phyloP scores from a whole-genome alignment of 139 green algal species.

The Deuterostichococcus epilithicus region DNA sequence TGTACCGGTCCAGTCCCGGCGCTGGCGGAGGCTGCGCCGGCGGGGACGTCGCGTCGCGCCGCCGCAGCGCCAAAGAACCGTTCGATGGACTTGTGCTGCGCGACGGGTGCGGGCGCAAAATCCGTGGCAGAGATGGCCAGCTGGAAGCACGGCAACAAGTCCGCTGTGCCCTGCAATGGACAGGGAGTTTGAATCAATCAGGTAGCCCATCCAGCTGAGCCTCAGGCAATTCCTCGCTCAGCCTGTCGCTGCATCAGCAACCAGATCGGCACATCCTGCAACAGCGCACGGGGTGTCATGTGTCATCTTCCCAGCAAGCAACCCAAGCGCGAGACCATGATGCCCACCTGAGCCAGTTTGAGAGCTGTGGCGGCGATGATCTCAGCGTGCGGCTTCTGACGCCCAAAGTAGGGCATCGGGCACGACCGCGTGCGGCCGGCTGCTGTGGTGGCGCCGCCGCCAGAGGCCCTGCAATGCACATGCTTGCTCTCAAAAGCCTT shows the following conservation, averaged over 20 bases:
- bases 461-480: background rate
- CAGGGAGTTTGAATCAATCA: background rate
- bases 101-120: conserved; percentile 33
- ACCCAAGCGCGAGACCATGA: too few species aligned
- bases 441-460: background rate
- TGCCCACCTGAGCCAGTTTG: conserved; percentile 27
- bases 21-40: background rate
- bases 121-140: conserved; percentile 57
- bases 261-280: too few species aligned
- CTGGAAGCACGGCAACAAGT: conserved; percentile 57
- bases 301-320: too few species aligned
- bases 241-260: background rate
- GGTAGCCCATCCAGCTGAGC: background rate
- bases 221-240: background rate
- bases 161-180: conserved; percentile 16
- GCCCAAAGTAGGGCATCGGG: conserved; percentile 42
- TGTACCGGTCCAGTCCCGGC: background rate
- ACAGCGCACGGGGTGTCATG: too few species aligned
- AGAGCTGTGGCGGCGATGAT: conserved; percentile 30
- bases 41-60: background rate
- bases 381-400: conserved; percentile 13
- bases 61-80: conserved; percentile 19
- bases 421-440: conserved; percentile 43
- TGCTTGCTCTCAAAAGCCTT: background rate
- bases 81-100: conserved; percentile 11